Evolutionary conservation across 23 red algal species (phyloP).

Genomic region (Chondrus crispus): DNA sequence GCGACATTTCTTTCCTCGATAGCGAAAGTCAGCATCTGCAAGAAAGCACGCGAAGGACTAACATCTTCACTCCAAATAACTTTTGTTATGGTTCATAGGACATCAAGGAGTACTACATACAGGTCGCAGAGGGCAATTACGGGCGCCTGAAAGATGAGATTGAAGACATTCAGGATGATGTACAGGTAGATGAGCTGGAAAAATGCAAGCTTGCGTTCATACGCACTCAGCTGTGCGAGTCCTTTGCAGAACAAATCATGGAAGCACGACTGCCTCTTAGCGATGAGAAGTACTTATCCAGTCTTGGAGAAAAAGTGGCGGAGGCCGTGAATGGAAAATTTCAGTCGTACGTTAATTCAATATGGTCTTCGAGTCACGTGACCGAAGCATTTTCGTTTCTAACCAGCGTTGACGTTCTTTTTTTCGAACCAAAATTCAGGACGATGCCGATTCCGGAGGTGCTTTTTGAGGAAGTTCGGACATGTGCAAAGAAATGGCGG

Average conservation of each 20-base stretch:
- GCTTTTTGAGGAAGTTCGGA: background rate
- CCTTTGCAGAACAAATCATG: background rate
- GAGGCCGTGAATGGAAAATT: slow-evolving; percentile 14
- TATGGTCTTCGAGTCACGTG: background rate
- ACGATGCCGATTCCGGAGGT: slow-evolving; percentile 10
- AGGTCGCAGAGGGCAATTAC: background rate
- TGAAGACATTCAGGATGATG: background rate
- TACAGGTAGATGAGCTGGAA: background rate
- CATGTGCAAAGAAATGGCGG: background rate
- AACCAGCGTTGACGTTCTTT: background rate
- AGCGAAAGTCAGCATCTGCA: no score
- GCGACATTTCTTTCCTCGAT: no score
- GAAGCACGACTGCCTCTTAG: background rate
- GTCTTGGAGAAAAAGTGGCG: background rate
- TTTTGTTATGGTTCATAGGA: no score
- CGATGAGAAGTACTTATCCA: background rate
- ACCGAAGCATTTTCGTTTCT: background rate
- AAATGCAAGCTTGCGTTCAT: background rate
- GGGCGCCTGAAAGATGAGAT: background rate
- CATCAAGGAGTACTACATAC: background rate
- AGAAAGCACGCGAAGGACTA: no score
- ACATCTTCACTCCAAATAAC: no score
- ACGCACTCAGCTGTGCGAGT: background rate
- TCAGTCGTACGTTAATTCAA: background rate
- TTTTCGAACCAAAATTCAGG: background rate